phyloP scores from a whole-genome alignment of 169 alveolate species.

The Fabrea salina region DNA sequence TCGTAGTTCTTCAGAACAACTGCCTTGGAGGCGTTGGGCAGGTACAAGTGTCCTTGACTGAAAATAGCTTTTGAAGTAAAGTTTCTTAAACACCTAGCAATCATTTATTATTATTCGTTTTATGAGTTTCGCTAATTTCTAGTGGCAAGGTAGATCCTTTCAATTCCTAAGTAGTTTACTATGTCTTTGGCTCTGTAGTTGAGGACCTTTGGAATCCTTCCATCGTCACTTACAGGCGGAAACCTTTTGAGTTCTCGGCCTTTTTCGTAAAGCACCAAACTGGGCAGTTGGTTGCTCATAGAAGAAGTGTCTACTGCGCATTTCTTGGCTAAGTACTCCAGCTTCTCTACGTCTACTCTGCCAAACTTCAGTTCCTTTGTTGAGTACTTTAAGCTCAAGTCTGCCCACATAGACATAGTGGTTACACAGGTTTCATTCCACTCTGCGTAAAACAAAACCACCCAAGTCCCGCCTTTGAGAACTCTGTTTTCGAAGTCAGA shows the following conservation, averaged over 20 bases:
- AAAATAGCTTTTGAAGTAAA: not conserved
- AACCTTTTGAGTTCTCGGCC: constrained; percentile 20
- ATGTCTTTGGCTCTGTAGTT: constrained; percentile 9
- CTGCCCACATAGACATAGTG: constrained; percentile 18
- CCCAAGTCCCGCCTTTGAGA: not conserved
- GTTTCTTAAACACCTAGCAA: not conserved
- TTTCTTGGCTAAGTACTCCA: not conserved
- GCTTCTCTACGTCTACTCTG: not conserved
- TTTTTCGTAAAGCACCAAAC: not conserved
- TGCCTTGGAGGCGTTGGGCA: too few species aligned
- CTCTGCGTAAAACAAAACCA: constrained; percentile 8
- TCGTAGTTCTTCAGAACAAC: too few species aligned
- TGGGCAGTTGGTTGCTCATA: not conserved
- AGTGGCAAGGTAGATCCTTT: not conserved
- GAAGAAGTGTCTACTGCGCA: not conserved
- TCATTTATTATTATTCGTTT: not conserved
- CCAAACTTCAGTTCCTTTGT: constrained; percentile 1
- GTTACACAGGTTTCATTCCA: not conserved
- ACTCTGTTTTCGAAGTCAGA: constrained; percentile 4
- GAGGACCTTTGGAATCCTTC: not conserved
- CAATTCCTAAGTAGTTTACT: constrained; percentile 17
- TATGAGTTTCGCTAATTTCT: too few species aligned
- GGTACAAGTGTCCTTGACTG: too few species aligned
- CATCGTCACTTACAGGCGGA: constrained; percentile 12
- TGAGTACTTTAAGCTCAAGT: not conserved